phyloP scores from a whole-genome alignment of 2,329 filamentous ascomycete genomes.

The Alternaria rosae region DNA sequence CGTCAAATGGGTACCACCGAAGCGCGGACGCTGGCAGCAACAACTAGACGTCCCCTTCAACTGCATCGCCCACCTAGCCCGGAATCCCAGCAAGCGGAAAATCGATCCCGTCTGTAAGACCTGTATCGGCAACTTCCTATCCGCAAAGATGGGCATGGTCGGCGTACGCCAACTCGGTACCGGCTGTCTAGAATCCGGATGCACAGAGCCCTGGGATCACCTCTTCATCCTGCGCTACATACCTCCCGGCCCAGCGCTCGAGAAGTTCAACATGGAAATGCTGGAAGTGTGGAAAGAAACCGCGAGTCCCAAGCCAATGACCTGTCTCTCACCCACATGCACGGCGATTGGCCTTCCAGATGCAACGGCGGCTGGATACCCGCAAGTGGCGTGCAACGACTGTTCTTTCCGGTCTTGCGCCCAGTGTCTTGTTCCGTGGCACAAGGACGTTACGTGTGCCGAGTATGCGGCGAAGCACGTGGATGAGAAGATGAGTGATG shows the following conservation, averaged over 20 bases:
- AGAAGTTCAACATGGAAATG: slow-evolving; percentile 38
- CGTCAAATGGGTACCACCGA: slow-evolving; percentile 24
- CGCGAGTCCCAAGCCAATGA: slow-evolving; percentile 12
- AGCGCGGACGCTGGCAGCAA: neutral
- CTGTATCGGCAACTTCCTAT: slow-evolving; percentile 34
- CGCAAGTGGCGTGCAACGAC: slow-evolving; percentile 31
- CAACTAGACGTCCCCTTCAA: slow-evolving; percentile 19
- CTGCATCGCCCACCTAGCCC: slow-evolving; percentile 35
- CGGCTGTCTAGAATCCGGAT: slow-evolving; percentile 36
- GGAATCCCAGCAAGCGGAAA: slow-evolving; percentile 27
- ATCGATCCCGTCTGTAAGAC: slow-evolving; percentile 36
- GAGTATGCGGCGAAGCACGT: slow-evolving; percentile 27
- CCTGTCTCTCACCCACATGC: slow-evolving; percentile 26
- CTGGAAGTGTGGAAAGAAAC: slow-evolving; percentile 30
- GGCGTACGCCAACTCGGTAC: slow-evolving; percentile 26
- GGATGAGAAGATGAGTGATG: slow-evolving; percentile 28
- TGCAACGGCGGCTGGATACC: slow-evolving; percentile 26
- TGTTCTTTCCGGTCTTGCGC: slow-evolving; percentile 33
- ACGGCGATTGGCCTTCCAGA: slow-evolving; percentile 26
- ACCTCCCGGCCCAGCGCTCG: slow-evolving; percentile 18
- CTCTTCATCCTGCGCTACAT: slow-evolving; percentile 29
- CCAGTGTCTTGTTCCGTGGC: slow-evolving; percentile 34
- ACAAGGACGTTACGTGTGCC: slow-evolving; percentile 31
- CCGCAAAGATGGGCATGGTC: slow-evolving; percentile 28
- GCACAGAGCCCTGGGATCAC: slow-evolving; percentile 27